Base-by-base conservation (phyloP, 441 rosid species). In the Syzygium malaccense region DNA sequence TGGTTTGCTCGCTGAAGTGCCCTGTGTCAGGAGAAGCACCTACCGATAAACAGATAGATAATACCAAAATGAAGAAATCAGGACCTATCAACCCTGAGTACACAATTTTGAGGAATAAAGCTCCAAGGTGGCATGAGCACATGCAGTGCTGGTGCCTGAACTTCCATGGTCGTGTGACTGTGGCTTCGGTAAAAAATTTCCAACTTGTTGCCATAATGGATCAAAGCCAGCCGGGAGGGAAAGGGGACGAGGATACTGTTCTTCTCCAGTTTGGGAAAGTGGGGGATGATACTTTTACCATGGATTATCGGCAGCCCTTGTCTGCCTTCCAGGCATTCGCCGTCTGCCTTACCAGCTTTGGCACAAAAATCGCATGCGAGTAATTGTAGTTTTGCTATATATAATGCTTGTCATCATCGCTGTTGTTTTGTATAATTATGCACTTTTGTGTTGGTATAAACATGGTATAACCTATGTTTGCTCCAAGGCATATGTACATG, bases 271-370 rank as follows among this genome's bases (percentile, higher is more conserved):
- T 97, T 41, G 99, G 99, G 85, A 96, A 95, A 92, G 99, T 97
- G 11, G 97, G 94, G 32, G 97, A 96, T 55, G 96, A 97, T 91
- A 93, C 91, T 14, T 96, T 97, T 92, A 96, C 99, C 11, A 94
- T 97, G 99, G 99, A 96, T 92, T 97, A 94, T 90, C 89, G 97
- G 89, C 96, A 94, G 92, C 99, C 99, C 8, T 92, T 97, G 87
- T 96, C 99, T 86, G 95, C 99, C 23, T 96, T 96, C 90, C 98
- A 95, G 89, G 99, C 99, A 53, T 97, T 96, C 89, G 98, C 99
- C n/a, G 93, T 97, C 25, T 96, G 98, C 91, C 98, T 96, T 66
- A 94, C 98, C 54, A 97, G 99, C 93, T 97, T 97, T 75, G 99
- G 99, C 56, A 96, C 98, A 25, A 98, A 98, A 90, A 91, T 96